phyloP scores from a whole-genome alignment of 768 basidiomycete species.

The Lyophyllum semitale region DNA sequence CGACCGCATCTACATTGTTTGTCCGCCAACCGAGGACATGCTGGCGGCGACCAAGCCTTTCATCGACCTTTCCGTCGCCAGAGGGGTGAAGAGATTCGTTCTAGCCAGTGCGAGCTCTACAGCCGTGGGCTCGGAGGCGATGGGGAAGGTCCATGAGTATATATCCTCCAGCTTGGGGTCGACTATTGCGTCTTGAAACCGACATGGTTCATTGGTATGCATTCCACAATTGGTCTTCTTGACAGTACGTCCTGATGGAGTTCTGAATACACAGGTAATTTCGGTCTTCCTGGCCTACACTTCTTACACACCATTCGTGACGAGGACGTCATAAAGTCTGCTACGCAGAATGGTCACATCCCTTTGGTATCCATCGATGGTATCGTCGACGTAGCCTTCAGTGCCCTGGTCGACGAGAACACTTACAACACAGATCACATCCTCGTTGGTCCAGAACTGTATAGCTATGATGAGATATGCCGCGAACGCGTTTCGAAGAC shows the following conservation, averaged over 20 bases:
- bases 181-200: conserved; percentile 37
- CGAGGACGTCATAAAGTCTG: conserved; percentile 25
- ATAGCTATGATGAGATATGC: conserved; percentile 31
- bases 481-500: background rate
- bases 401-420: conserved; percentile 26
- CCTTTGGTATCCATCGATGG: conserved; percentile 33
- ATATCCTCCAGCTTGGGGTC: conserved; percentile 31
- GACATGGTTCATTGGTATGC: conserved; percentile 39
- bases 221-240: background rate
- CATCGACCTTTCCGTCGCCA: conserved; percentile 28
- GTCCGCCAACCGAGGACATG: background rate
- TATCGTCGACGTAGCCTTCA: conserved; percentile 32
- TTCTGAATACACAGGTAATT: conserved; percentile 15
- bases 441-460: conserved; percentile 33
- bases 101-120: conserved; percentile 23
- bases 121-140: conserved; percentile 11
- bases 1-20: conserved; percentile 20
- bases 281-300: background rate
- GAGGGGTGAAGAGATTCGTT: conserved; percentile 35
- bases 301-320: conserved; percentile 23
- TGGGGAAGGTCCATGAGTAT: conserved; percentile 35
- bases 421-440: conserved; percentile 26
- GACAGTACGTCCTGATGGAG: background rate
- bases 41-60: conserved; percentile 25
- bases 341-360: conserved; percentile 26